Base-by-base conservation (phyloP, 148 eudicot species). In the Vaccinium darrowii region DNA sequence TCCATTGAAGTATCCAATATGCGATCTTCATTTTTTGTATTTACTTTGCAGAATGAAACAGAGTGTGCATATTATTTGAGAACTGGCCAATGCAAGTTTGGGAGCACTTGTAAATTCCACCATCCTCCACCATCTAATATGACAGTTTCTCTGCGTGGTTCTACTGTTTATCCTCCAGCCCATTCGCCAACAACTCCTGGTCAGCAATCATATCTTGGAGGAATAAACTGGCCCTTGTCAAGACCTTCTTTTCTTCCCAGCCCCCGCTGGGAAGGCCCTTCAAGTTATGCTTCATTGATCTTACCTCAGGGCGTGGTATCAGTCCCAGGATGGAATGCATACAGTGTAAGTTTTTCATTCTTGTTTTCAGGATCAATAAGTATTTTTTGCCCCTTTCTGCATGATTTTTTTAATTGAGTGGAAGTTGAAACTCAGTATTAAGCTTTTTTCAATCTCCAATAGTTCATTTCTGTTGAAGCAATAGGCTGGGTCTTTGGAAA, bases 61-160 rank as follows among this genome's bases (percentile, higher is more conserved):
- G 99, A 95, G 84, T 95, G 99, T 91, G 91, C 96, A 43, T 97
- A 95, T 85, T 97, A 97, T 90, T 84, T 95, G 87, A 94, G 96
- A 89, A 97, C 95, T 9, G 99, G 99, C 83, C 93, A 93, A 81
- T 97, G 99, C 92, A 97, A 97, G 85, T 97, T 95, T 81, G 99
- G 99, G 78, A 86, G 89, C 87, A 95, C 98, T 50, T 97, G 99
- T 89, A 95, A 97, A 92, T 97, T 92, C 89, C 94, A 97, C 82
- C 99, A 97, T 86, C 98, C 99, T 85, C 98, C 94, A 86, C 99
- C 99, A 72, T 91, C 99, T 63, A 92, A 87, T 86, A 82, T 89
- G 91, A 89, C 89, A 90, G 87, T 92, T 79, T 87, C 98, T 77
- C 86, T 92, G 88, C 93, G 93, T 71, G 94, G 93, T 85, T 92